Evolutionary conservation across 2,329 filamentous ascomycete genomes (phyloP).

Genomic region (Colletotrichum sp.): DNA sequence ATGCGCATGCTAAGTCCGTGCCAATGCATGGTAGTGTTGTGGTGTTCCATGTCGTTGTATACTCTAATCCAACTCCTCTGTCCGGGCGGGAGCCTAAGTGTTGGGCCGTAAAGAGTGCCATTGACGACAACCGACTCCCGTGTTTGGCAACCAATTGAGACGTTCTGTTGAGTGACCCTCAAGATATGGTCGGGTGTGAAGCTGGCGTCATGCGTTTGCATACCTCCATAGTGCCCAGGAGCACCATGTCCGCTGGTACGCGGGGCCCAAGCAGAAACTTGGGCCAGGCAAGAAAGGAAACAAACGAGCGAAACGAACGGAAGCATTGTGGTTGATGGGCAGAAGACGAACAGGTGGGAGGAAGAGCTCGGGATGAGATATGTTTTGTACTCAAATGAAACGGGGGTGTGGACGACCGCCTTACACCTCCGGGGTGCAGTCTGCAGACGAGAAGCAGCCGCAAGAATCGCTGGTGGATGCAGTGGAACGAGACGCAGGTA

Average conservation of each 20-base stretch:
- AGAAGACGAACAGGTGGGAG: not conserved
- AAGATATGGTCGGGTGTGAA: slow-evolving; percentile 8
- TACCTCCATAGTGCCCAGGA: slow-evolving; percentile 13
- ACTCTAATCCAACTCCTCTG: slow-evolving; percentile 61
- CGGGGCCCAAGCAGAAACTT: slow-evolving; percentile 4
- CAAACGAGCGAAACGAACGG: not conserved
- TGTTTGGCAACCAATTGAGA: slow-evolving; percentile 49
- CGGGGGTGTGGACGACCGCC: not conserved
- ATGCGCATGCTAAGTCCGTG: slow-evolving; percentile 65
- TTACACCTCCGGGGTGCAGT: not conserved
- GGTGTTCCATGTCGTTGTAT: slow-evolving; percentile 56
- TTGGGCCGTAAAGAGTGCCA: slow-evolving; percentile 55
- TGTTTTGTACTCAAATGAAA: not conserved
- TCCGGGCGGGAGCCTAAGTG: slow-evolving; percentile 50
- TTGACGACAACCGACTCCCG: slow-evolving; percentile 55
- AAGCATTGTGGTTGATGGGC: not conserved
- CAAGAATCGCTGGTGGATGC: not conserved
- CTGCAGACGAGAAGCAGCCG: not conserved
- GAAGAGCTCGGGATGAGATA: not conserved
- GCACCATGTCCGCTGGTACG: not conserved
- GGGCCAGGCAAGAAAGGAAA: not conserved
- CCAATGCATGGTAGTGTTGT: slow-evolving; percentile 69
- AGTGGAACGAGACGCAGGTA: not conserved
- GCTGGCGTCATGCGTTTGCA: not conserved
- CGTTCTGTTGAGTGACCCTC: slow-evolving; percentile 29